Percentiles rank a stretch among this genome's conserved stretches.
phyloP scores from a whole-genome alignment of 345 rosid genomes.

The Arabis hirsuta region DNA sequence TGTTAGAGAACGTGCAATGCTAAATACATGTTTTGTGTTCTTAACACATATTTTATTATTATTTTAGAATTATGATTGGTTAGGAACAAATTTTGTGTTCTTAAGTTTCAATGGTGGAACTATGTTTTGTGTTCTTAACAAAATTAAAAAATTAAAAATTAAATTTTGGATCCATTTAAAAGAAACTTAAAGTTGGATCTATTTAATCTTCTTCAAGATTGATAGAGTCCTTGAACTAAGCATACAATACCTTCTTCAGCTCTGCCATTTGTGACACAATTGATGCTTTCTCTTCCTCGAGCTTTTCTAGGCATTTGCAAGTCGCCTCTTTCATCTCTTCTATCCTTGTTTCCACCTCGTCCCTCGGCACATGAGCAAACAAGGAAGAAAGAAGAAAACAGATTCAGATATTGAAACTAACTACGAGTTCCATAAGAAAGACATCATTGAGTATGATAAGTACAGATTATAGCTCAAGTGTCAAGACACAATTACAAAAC shows the following conservation, averaged over 20 bases:
- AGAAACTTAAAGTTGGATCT: neutral
- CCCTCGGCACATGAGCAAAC: slow-evolving; percentile 82
- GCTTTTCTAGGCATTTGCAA: slow-evolving; percentile 60
- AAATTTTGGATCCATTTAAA: too few relatives aligned
- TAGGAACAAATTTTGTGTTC: too few relatives aligned
- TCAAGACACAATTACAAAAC: neutral
- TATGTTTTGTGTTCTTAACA: too few relatives aligned
- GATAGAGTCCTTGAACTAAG: slow-evolving; percentile 86
- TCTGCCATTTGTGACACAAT: slow-evolving; percentile 70
- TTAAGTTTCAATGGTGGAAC: too few relatives aligned
- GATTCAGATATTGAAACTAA: neutral
- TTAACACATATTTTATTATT: too few relatives aligned
- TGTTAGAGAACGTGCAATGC: too few relatives aligned
- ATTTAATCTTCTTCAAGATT: slow-evolving; percentile 90
- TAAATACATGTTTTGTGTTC: too few relatives aligned
- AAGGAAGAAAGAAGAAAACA: slow-evolving; percentile 2
- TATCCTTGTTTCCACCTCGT: slow-evolving; percentile 85
- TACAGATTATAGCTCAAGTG: neutral
- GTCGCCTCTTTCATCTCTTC: slow-evolving; percentile 79
- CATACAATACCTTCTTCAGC: slow-evolving; percentile 84
- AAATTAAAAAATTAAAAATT: too few relatives aligned
- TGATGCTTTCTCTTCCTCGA: slow-evolving; percentile 76
- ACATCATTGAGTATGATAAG: neutral
- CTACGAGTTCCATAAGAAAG: neutral
- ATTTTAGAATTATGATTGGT: too few relatives aligned